These are phyloP conservation scores for Erodium trifolium DNA, from an alignment of 441 rosid species.

Conservation along the genomic window DNA sequence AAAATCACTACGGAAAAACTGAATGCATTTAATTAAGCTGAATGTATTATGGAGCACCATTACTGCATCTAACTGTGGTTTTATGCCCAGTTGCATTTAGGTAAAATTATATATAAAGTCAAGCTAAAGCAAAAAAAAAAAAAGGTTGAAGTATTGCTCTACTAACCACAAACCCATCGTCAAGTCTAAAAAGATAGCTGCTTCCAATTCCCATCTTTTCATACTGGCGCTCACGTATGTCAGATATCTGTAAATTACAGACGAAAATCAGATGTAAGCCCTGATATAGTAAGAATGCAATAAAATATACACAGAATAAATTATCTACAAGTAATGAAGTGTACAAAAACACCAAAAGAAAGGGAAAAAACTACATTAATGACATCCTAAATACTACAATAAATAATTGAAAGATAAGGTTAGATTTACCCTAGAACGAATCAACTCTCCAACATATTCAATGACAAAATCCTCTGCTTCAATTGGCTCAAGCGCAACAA, in stretches of 20 bases:
- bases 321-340: background rate
- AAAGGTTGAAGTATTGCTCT: background rate
- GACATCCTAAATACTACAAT: conserved; percentile 14
- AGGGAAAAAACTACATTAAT: conserved; percentile 10
- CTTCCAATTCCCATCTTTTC: conserved; percentile 99
- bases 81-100: background rate
- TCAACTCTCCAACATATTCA: conserved; percentile 94
- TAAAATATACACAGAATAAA: background rate
- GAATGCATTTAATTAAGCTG: background rate
- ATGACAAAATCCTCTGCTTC: conserved; percentile 99
- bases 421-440: conserved; percentile 76
- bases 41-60: background rate
- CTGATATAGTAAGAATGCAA: conserved; percentile 15
- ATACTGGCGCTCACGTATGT: conserved; percentile 79
- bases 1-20: background rate
- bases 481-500: conserved; percentile 86
- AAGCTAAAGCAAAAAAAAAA: conserved; percentile 4
- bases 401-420: conserved; percentile 15
- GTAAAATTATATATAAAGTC: background rate
- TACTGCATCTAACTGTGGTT: background rate
- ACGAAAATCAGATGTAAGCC: conserved; percentile 14
- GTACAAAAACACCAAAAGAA: conserved; percentile 3
- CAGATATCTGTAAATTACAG: conserved; percentile 73
- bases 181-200: conserved; percentile 97
- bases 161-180: conserved; percentile 96